Conservation (phyloP, 345 rosid species). For the Durio zibethinus region DNA sequence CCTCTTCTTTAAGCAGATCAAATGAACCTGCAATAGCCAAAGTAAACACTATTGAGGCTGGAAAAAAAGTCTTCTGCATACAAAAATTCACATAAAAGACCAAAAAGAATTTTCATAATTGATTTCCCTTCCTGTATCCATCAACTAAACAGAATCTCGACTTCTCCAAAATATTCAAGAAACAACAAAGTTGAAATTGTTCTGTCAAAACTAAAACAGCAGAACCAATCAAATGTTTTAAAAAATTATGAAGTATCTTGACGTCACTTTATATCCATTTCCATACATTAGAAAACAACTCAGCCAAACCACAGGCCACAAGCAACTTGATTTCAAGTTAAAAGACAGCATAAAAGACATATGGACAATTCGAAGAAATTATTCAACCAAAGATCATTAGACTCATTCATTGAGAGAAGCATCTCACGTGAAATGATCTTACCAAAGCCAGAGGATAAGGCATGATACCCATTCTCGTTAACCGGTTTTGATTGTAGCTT, state of each 20-base stretch:
- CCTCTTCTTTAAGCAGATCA: slow-evolving; percentile 6
- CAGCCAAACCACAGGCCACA: neutral
- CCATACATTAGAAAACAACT: neutral
- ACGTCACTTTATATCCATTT: neutral
- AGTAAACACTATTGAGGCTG: neutral
- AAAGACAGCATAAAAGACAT: neutral
- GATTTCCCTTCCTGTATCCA: neutral
- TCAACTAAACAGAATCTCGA: neutral
- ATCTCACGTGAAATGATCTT: neutral
- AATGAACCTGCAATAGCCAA: slow-evolving; percentile 2
- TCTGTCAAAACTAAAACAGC: neutral
- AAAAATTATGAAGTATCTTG: neutral
- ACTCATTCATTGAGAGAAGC: neutral
- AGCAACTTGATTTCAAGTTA: slow-evolving; percentile 1
- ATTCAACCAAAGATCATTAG: neutral
- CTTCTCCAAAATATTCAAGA: neutral
- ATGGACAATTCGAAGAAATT: neutral
- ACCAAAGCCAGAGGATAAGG: neutral
- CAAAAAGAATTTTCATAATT: neutral
- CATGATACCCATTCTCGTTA: neutral
- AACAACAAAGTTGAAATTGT: neutral
- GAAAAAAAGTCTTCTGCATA: neutral
- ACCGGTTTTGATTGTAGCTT: neutral
- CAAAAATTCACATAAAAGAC: neutral
- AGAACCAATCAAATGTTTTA: neutral